Base-by-base conservation (phyloP, 768 basidiomycete species). In the Termitomyces sp. region DNA sequence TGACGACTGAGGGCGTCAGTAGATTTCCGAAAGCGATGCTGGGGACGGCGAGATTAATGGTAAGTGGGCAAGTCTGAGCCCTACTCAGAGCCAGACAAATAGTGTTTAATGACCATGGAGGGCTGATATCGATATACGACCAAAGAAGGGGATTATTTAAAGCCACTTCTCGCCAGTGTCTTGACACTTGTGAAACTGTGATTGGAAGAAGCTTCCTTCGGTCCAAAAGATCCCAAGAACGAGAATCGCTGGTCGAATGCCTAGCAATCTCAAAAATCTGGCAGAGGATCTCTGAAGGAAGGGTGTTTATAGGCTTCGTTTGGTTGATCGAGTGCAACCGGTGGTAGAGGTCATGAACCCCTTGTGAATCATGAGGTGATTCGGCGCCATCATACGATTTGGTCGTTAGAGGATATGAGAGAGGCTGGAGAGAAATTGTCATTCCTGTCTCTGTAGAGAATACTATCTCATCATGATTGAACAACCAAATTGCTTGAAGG, bases 91-190 rank as follows among this genome's bases (percentile, higher is more conserved):
- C 57, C 22, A 60, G 36, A 27, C 56, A 46, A 1, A 61, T 57
- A 4, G 43, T 42, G 8, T 52, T 59, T 3, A 63, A 55, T 18
- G 60, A 59, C 60, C 63, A 63, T 5, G 63, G 63, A 22, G 60
- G 63, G 31, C 59, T 61, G 31, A 63, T 55, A 43, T 63, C 57
- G 37, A 63, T 48, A 18, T 61, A 44, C 16, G 60, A 54, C 63
- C 63, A 63, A 12, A 63, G 60, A 13, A 63, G 56, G 4, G 63
- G 58, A 26, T 39, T 53, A 24, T 42, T 53, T 16, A 61, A 46
- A 1, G 63, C 63, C 20, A 63, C 56, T 16, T 63, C 58, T 22
- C 63, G 63, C 63, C 60, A 63, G 49, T 59, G 48, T 16, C 55
- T 44, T 10, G 63, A 63, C 9, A 63, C 63, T n/a, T 63, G 63